A percentile compares a stretch with the other conserved stretches of the same genome.
These are phyloP conservation scores for Uromyces viciae-fabae DNA, from an alignment of 1,284 basidiomycete genomes.

Conservation along the genomic window DNA sequence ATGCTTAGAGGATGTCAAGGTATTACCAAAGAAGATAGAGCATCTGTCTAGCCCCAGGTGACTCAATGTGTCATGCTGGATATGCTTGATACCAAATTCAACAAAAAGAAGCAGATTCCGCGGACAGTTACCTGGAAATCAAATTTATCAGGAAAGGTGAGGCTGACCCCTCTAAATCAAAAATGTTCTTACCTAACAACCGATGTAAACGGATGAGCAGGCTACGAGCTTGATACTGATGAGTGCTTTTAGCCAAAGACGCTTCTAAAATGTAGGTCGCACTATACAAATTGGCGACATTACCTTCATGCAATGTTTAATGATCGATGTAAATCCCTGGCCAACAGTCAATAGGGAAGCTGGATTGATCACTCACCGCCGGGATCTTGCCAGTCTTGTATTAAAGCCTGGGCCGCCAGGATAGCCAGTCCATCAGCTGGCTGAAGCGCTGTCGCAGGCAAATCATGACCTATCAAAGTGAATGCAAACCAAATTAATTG, in stretches of 20 bases:
- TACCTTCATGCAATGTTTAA: conserved; percentile 52
- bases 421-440: conserved; percentile 78
- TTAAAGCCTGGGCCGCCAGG: conserved; percentile 66
- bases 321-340: background rate
- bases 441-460: conserved; percentile 74
- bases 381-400: conserved; percentile 62
- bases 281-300: conserved; percentile 63
- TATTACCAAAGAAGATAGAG: conserved; percentile 66
- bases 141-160: conserved; percentile 14
- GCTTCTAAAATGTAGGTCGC: conserved; percentile 68
- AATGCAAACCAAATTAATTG: background rate
- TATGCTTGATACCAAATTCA: conserved; percentile 69
- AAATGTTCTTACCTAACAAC: conserved; percentile 63
- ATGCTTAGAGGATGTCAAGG: background rate
- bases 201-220: conserved; percentile 73
- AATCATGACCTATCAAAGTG: conserved; percentile 56
- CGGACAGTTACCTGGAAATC: conserved; percentile 63
- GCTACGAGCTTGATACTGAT: conserved; percentile 70
- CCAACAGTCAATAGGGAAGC: no score
- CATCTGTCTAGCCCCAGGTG: conserved; percentile 71
- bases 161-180: background rate
- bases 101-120: conserved; percentile 72
- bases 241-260: conserved; percentile 67
- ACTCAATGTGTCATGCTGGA: conserved; percentile 78
- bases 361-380: conserved; percentile 15